A percentile compares a stretch with the other conserved stretches of the same genome.
Conservation (phyloP, 768 basidiomycete species). For the Lanmaoa pseudosensibilis region DNA sequence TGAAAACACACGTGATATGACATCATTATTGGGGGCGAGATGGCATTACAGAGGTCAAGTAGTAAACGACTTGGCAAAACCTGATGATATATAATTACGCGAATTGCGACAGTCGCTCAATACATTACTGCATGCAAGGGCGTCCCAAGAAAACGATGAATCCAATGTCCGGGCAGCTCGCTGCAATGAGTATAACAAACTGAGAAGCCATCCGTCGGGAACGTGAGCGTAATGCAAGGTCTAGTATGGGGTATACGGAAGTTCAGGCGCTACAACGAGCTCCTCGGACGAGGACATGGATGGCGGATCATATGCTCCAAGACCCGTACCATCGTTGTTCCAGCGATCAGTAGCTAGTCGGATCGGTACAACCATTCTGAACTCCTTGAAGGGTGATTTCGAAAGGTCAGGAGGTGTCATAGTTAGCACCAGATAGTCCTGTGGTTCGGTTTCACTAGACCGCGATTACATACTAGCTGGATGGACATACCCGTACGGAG, state of each 20-base stretch:
- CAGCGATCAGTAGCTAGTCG: conserved; percentile 64
- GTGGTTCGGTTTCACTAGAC: background rate
- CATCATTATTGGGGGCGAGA: conserved; percentile 11
- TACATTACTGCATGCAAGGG: background rate
- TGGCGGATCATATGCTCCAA: conserved; percentile 10
- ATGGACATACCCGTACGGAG: conserved; percentile 52
- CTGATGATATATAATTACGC: background rate
- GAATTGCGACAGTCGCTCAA: background rate
- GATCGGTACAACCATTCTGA: conserved; percentile 63
- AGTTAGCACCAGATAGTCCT: conserved; percentile 69
- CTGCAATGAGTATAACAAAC: background rate
- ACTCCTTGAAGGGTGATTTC: conserved; percentile 56
- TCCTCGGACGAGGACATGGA: conserved; percentile 29
- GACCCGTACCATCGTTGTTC: conserved; percentile 37
- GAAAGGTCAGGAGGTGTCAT: conserved; percentile 56
- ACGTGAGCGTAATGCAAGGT: background rate
- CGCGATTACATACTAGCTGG: background rate
- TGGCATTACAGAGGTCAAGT: background rate
- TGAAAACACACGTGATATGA: conserved; percentile 26
- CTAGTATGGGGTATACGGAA: conserved; percentile 1
- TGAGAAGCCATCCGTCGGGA: background rate
- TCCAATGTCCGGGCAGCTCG: background rate
- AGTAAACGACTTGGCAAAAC: background rate
- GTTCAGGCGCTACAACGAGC: conserved; percentile 11
- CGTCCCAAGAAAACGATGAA: background rate